Percentiles rank a stretch among this genome's conserved stretches.
phyloP scores from a whole-genome alignment of 345 rosid genomes.

The Mercurialis annua region DNA sequence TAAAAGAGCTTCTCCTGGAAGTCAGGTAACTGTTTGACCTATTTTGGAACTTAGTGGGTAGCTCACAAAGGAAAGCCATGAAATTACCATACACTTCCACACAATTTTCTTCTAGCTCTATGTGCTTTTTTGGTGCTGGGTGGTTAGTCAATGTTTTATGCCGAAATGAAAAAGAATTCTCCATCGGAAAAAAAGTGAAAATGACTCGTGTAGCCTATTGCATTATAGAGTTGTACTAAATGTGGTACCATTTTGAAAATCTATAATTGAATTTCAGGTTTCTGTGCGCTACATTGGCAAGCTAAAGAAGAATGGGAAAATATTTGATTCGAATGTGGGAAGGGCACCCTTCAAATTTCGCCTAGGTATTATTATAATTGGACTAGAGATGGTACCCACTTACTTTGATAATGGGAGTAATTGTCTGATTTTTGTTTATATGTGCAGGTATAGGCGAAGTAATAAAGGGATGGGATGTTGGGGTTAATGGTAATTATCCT shows the following conservation, averaged over 20 bases:
- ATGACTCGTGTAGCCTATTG: neutral
- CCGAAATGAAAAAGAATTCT: too few species aligned
- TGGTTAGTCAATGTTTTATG: neutral
- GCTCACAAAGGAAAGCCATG: neutral
- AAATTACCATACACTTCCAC: neutral
- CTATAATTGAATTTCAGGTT: conserved; percentile 49
- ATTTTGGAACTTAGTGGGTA: conserved; percentile 3
- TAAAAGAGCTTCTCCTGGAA: conserved; percentile 81
- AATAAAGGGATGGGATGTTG: conserved; percentile 99
- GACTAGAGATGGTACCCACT: conserved; percentile 5
- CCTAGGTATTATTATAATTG: conserved; percentile 45
- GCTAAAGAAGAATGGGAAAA: conserved; percentile 82
- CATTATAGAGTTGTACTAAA: neutral
- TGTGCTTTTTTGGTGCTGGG: too few species aligned
- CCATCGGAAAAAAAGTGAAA: too few species aligned
- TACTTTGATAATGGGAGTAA: conserved; percentile 1
- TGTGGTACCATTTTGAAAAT: neutral
- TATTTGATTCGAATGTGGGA: conserved; percentile 83
- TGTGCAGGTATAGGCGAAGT: conserved; percentile 82
- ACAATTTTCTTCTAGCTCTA: neutral
- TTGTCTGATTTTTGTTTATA: conserved; percentile 18
- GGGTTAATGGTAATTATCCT: conserved; percentile 64
- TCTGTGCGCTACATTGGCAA: conserved; percentile 75
- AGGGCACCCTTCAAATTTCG: conserved; percentile 79
- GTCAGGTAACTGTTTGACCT: conserved; percentile 39